phyloP scores from a whole-genome alignment of 2,329 filamentous ascomycete genomes.

The Geoglossum cookeanum region DNA sequence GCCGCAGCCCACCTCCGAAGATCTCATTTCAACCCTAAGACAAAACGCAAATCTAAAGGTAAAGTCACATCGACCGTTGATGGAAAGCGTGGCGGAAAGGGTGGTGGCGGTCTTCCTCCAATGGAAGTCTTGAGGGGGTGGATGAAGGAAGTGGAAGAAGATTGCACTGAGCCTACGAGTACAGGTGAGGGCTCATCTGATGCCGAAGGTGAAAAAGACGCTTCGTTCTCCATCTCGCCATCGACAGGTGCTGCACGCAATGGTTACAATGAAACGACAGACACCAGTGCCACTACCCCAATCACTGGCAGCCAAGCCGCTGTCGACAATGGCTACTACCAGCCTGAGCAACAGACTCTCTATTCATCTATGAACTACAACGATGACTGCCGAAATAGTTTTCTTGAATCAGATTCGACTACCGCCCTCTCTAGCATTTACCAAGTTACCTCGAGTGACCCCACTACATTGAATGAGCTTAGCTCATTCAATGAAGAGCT shows the following conservation, averaged over 20 bases:
- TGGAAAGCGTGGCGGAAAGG: constrained; percentile 36
- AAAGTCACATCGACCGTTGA: constrained; percentile 25
- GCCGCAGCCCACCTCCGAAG: constrained; percentile 78
- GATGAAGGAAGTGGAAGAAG: constrained; percentile 25
- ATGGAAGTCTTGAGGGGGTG: constrained; percentile 40
- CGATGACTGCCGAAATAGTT: background rate
- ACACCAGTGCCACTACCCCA: background rate
- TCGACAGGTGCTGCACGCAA: background rate
- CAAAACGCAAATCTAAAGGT: constrained; percentile 11
- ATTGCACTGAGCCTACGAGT: background rate
- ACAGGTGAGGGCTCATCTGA: background rate
- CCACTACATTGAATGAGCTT: background rate
- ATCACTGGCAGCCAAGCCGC: background rate
- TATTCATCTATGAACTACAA: background rate
- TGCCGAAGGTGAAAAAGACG: background rate
- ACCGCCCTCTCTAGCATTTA: background rate
- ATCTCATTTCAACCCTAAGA: constrained; percentile 47
- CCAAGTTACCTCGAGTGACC: background rate
- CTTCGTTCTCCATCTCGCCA: background rate
- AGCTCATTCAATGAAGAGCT: background rate
- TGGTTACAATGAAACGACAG: background rate
- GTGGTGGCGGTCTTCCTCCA: constrained; percentile 33
- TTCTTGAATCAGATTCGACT: background rate
- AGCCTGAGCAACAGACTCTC: background rate
- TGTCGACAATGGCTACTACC: background rate